Evolutionary conservation across 345 rosid genomes (phyloP), one percentile per base, ranked within the genome.

Genomic region (Corchorus capsularis): DNA sequence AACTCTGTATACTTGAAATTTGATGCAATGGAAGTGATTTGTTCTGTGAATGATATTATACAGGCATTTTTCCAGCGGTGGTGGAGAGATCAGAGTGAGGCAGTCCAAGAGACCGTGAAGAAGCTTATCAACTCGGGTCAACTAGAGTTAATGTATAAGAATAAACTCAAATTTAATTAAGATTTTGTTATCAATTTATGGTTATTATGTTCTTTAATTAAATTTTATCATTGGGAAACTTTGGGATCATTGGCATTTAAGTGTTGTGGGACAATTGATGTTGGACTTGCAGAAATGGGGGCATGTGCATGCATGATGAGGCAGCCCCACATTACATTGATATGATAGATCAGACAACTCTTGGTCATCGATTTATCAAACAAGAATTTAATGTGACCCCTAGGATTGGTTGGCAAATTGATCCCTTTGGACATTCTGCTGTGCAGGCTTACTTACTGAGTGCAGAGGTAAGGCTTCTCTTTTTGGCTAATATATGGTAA

Each of bases 41-140:
- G 71, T 9, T 49, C 35, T 62, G 0, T 59, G 14, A 66, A 45
- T 53, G 55, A 20, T 41, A 14, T 46, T 71, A 9, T 71, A 9
- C 82, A 87, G 90, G 90, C 90, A n/a, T 87, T 87, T 76, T 87
- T 87, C 59, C 87, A 85, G 78, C 79, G 88, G n/a, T 87, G 90
- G 90, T 87, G 90, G 90, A 83, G 83, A 61, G 85, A 85, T 60
- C 90, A 85, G 78, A 87, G 86, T 68, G 79, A 80, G 35, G 61
- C 56, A 35, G 70, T 85, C 19, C 85, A 83, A 69, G 72, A 50
- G 37, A 68, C 68, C 45, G 86, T 84, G 73, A 85, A 79, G 78
- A 57, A 76, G 78, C 88, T 87, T 37, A 64, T 87, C 66, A 75
- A 50, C 69, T 83, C 86, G 8, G 86, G 87, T 52, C 90, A 85